phyloP scores from a whole-genome alignment of 164 flowering plant genomes.

The Umbellularia californica region DNA sequence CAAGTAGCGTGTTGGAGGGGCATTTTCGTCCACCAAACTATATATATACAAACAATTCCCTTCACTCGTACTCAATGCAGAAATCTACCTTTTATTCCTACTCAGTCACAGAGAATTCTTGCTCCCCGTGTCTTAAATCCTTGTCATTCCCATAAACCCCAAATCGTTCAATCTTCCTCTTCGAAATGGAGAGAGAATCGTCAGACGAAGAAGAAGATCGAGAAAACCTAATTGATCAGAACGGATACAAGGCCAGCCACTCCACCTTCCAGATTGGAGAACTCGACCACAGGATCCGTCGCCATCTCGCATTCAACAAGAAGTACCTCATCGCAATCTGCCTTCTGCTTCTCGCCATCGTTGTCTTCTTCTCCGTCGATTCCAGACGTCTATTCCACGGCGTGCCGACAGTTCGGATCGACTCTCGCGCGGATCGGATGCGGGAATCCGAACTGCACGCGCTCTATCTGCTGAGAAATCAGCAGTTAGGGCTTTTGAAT shows the following conservation, averaged over 20 bases:
- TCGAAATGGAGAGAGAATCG: constrained; percentile 26
- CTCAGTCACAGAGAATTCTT: too few species aligned
- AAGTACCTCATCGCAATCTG: constrained; percentile 44
- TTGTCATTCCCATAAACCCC: too few species aligned
- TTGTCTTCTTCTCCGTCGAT: constrained; percentile 51
- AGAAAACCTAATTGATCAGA: constrained; percentile 37
- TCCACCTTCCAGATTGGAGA: constrained; percentile 18
- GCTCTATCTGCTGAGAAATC: constrained; percentile 57
- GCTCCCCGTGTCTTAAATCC: too few species aligned
- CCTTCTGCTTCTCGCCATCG: constrained; percentile 41
- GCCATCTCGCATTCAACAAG: constrained; percentile 26
- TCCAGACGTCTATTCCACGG: constrained; percentile 32
- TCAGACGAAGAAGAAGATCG: constrained; percentile 68
- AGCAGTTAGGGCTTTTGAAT: constrained; percentile 54
- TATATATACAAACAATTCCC: too few species aligned
- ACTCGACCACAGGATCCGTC: constrained; percentile 12
- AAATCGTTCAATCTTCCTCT: not conserved
- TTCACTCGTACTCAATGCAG: too few species aligned
- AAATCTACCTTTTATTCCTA: too few species aligned
- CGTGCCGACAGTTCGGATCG: constrained; percentile 15
- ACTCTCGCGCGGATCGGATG: constrained; percentile 34
- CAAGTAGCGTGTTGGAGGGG: too few species aligned
- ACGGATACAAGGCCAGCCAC: constrained; percentile 26
- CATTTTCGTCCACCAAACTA: too few species aligned
- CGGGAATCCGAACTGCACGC: constrained; percentile 78